Evolutionary conservation across 495 filamentous ascomycete genomes (phyloP).

Genomic region (Hypoxylon trugodes): DNA sequence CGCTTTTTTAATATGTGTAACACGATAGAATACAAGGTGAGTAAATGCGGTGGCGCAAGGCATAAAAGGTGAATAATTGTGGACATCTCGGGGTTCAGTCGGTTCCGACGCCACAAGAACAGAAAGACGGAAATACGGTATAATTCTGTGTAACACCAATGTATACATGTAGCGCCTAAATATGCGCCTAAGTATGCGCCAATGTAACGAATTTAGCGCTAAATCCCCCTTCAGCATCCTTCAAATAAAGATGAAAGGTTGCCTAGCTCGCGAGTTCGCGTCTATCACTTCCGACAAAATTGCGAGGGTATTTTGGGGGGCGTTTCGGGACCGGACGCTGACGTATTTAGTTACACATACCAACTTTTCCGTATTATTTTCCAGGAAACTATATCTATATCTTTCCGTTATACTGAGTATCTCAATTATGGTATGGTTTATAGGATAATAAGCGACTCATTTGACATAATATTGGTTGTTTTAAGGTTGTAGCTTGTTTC

Average conservation of each 20-base stretch:
- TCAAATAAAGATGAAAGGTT: slow-evolving; percentile 3
- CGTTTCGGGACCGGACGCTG: slow-evolving; percentile 33
- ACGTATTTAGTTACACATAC: slow-evolving; percentile 6
- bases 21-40: not conserved
- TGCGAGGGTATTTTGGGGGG: not conserved
- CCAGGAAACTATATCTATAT: too few species aligned
- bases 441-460: too few species aligned
- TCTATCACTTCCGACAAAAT: slow-evolving; percentile 9
- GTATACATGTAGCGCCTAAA: slow-evolving; percentile 23
- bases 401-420: slow-evolving; percentile 10
- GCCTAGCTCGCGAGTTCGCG: slow-evolving; percentile 23
- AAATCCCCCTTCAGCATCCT: slow-evolving; percentile 30
- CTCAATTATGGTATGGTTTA: not conserved
- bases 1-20: slow-evolving; percentile 3
- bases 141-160: slow-evolving; percentile 12
- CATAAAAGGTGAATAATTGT: not conserved
- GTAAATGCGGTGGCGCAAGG: not conserved
- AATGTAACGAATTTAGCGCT: slow-evolving; percentile 18
- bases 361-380: too few species aligned
- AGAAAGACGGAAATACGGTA: not conserved
- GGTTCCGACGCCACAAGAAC: not conserved
- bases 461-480: slow-evolving; percentile 10
- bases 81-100: not conserved
- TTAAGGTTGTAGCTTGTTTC: slow-evolving; percentile 27
- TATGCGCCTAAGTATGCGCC: slow-evolving; percentile 12